These are phyloP conservation scores for Parafenestella ontariensis DNA, from an alignment of 2,329 filamentous ascomycete species.

Conservation along the genomic window DNA sequence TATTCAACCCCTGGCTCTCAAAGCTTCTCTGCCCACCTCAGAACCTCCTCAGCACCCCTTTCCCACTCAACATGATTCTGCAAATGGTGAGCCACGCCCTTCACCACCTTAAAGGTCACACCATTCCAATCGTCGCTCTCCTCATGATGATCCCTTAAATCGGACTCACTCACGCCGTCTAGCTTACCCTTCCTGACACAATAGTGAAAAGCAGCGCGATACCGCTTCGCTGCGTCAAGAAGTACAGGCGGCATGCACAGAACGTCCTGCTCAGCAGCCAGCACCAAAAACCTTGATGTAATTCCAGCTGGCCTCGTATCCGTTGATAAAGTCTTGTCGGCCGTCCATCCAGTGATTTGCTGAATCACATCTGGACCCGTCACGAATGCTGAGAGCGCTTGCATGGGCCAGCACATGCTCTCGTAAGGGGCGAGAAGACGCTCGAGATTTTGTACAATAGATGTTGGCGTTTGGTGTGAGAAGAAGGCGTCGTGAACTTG, in stretches of 20 bases:
- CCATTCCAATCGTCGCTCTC: conserved; percentile 27
- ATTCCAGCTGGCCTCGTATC: neutral
- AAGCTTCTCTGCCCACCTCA: conserved; percentile 49
- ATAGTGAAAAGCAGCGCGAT: conserved; percentile 42
- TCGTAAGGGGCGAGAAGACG: conserved; percentile 58
- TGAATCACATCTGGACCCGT: conserved; percentile 51
- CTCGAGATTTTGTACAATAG: conserved; percentile 54
- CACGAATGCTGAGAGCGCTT: conserved; percentile 57
- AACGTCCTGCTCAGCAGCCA: conserved; percentile 36
- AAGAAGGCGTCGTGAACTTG: conserved; percentile 62
- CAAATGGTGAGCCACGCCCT: conserved; percentile 59
- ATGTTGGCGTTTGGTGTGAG: conserved; percentile 51
- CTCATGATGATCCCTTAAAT: neutral
- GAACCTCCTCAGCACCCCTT: conserved; percentile 55
- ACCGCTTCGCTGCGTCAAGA: conserved; percentile 49
- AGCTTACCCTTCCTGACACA: conserved; percentile 44
- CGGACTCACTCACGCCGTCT: conserved; percentile 25
- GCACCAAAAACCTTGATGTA: conserved; percentile 25
- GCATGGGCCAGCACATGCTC: conserved; percentile 60
- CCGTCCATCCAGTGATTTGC: conserved; percentile 46
- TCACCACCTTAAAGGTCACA: conserved; percentile 53
- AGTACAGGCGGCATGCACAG: conserved; percentile 38
- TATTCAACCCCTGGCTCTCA: too few relatives aligned
- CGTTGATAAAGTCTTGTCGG: conserved; percentile 42
- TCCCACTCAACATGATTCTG: conserved; percentile 62